phyloP scores from a whole-genome alignment of 2,329 filamentous ascomycete genomes.

The Pleomassaria siparia region DNA sequence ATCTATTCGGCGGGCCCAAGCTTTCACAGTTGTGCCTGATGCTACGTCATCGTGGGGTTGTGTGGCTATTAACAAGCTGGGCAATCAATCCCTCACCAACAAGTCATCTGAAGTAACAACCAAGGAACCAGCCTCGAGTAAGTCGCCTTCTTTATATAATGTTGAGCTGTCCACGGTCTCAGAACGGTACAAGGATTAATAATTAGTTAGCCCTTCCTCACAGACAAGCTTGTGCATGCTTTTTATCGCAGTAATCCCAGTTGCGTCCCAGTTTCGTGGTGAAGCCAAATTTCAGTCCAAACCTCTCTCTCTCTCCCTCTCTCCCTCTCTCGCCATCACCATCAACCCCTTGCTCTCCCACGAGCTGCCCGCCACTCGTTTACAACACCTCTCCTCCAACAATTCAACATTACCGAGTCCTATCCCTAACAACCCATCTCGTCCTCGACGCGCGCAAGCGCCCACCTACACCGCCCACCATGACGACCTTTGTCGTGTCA shows the following conservation, averaged over 20 bases:
- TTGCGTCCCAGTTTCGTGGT: neutral
- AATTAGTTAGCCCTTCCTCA: neutral
- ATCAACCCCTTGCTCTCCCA: neutral
- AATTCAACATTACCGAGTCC: neutral
- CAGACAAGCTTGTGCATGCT: neutral
- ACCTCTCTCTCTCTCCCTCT: conserved; percentile 2
- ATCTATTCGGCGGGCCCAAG: no score
- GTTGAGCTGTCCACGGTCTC: no score
- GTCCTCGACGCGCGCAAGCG: neutral
- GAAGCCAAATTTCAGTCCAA: conserved; percentile 3
- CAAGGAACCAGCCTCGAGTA: conserved; percentile 9
- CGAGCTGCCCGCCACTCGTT: conserved; percentile 4
- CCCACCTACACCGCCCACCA: conserved; percentile 29
- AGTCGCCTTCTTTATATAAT: neutral
- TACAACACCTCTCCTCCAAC: neutral
- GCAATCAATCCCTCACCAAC: no score
- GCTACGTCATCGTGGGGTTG: conserved; percentile 16
- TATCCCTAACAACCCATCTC: neutral
- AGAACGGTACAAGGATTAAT: no score
- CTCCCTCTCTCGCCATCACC: neutral
- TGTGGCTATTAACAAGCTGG: neutral
- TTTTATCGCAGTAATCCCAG: neutral
- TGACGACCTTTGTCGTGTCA: conserved; percentile 63
- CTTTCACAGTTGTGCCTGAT: conserved; percentile 2
- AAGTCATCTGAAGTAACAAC: conserved; percentile 3